Evolutionary conservation across 1,284 basidiomycete species (phyloP).

Genomic region (Moesziomyces sp.): DNA sequence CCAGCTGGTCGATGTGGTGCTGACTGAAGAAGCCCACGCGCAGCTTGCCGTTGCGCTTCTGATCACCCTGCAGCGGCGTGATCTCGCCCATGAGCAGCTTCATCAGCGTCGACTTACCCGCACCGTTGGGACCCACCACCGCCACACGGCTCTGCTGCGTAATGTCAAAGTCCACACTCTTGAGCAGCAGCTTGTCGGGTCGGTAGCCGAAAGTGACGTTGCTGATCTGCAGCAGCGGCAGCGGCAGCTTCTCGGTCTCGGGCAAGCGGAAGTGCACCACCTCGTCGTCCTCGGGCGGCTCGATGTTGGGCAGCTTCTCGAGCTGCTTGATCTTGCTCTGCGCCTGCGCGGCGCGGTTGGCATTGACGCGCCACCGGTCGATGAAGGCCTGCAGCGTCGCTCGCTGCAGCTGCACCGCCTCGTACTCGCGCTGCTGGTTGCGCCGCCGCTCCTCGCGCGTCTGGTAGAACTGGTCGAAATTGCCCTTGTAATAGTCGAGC

Average conservation of each 20-base stretch:
- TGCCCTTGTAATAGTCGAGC: constrained; percentile 97
- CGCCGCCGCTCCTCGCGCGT: constrained; percentile 94
- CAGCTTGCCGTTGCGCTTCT: constrained; percentile 88
- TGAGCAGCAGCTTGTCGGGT: constrained; percentile 81
- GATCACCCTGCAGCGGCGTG: constrained; percentile 80
- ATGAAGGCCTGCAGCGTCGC: constrained; percentile 97
- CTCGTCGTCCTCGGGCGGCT: constrained; percentile 87
- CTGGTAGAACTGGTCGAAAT: constrained; percentile 98
- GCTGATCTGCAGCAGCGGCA: constrained; percentile 92
- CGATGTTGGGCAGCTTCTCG: constrained; percentile 93
- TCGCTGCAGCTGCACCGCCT: constrained; percentile 92
- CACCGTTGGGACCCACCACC: constrained; percentile 64
- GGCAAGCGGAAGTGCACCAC: constrained; percentile 74
- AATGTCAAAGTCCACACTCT: constrained; percentile 84
- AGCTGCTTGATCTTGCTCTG: constrained; percentile 98
- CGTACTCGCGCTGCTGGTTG: constrained; percentile 81
- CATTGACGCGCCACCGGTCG: constrained; percentile 67
- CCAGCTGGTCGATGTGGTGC: constrained; percentile 94
- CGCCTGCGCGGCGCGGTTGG: constrained; percentile 74
- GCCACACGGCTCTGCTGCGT: constrained; percentile 62
- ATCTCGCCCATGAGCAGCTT: constrained; percentile 94
- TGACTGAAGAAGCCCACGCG: constrained; percentile 74
- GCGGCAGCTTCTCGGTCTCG: constrained; percentile 81
- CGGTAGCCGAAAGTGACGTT: constrained; percentile 92
- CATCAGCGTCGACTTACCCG: constrained; percentile 84